These are phyloP conservation scores for Silene noctiflora DNA, from an alignment of 179 eudicot species.

Conservation along the genomic window DNA sequence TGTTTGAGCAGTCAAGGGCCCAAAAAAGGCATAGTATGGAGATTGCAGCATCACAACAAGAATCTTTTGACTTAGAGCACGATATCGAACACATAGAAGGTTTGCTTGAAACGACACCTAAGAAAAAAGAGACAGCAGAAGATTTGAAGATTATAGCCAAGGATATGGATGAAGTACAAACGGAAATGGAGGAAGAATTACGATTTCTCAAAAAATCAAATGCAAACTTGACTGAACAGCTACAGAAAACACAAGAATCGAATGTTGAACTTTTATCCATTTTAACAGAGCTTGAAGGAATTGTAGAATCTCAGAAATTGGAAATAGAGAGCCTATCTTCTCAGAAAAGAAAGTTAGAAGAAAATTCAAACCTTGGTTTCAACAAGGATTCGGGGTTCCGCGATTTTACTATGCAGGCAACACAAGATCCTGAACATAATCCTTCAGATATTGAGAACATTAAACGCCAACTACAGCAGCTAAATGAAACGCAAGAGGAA, in stretches of 20 bases:
- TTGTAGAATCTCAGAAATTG: slow-evolving; percentile 64
- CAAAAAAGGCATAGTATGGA: slow-evolving; percentile 56
- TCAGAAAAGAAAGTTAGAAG: slow-evolving; percentile 36
- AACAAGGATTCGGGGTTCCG: background rate
- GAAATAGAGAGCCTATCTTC: slow-evolving; percentile 70
- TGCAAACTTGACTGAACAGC: slow-evolving; percentile 53
- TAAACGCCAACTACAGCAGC: slow-evolving; percentile 40
- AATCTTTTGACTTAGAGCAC: slow-evolving; percentile 49
- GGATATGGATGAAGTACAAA: slow-evolving; percentile 39
- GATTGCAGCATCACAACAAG: slow-evolving; percentile 57
- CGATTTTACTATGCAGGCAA: slow-evolving; percentile 12
- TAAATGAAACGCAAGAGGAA: slow-evolving; percentile 55
- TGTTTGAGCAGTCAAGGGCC: slow-evolving; percentile 50
- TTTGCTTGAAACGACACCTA: slow-evolving; percentile 39
- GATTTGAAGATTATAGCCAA: slow-evolving; percentile 37
- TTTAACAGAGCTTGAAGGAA: slow-evolving; percentile 86
- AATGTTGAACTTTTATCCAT: slow-evolving; percentile 77
- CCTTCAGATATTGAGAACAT: slow-evolving; percentile 33
- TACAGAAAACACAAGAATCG: slow-evolving; percentile 75
- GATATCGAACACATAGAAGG: slow-evolving; percentile 53
- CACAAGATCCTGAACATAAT: slow-evolving; percentile 8
- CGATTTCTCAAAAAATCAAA: slow-evolving; percentile 55
- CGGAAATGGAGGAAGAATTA: slow-evolving; percentile 72
- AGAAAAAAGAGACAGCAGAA: slow-evolving; percentile 31
- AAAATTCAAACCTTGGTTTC: slow-evolving; percentile 11